These are phyloP conservation scores for Daldinia grandis DNA, from an alignment of 495 filamentous ascomycete species.

Conservation along the genomic window DNA sequence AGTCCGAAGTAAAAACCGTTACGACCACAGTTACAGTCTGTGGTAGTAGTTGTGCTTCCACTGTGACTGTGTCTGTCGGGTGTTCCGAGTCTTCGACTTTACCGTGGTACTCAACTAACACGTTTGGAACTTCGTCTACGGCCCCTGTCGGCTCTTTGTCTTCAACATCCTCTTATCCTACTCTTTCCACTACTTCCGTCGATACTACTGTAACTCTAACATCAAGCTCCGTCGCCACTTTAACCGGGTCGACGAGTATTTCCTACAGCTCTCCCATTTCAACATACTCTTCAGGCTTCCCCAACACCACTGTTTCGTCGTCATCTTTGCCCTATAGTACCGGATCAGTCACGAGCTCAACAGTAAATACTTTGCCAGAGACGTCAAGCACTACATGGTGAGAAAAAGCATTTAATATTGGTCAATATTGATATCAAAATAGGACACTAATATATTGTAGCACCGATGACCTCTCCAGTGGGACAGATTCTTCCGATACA, in stretches of 20 bases:
- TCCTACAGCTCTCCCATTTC: constrained; percentile 3
- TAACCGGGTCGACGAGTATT: constrained; percentile 14
- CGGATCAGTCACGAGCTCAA: constrained; percentile 8
- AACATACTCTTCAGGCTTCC: neutral
- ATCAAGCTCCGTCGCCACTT: constrained; percentile 13
- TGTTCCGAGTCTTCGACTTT: constrained; percentile 29
- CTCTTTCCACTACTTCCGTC: neutral
- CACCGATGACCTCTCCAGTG: constrained; percentile 23
- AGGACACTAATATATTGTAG: constrained; percentile 18
- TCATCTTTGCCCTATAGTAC: constrained; percentile 7
- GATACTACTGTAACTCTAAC: constrained; percentile 14
- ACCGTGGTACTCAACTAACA: constrained; percentile 29
- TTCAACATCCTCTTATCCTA: neutral
- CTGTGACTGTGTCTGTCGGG: constrained; percentile 38
- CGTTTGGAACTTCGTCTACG: constrained; percentile 16
- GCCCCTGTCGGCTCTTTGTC: constrained; percentile 11
- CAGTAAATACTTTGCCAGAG: neutral
- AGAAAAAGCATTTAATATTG: neutral
- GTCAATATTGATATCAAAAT: neutral
- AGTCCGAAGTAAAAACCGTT: constrained; percentile 33
- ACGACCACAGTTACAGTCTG: constrained; percentile 42
- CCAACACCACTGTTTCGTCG: neutral
- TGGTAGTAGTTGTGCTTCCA: constrained; percentile 38
- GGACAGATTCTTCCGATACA: neutral
- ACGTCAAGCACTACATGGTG: constrained; percentile 30